These are phyloP conservation scores for Urostyla sp. DNA, from an alignment of 73 alveolate genomes.

Conservation along the genomic window DNA sequence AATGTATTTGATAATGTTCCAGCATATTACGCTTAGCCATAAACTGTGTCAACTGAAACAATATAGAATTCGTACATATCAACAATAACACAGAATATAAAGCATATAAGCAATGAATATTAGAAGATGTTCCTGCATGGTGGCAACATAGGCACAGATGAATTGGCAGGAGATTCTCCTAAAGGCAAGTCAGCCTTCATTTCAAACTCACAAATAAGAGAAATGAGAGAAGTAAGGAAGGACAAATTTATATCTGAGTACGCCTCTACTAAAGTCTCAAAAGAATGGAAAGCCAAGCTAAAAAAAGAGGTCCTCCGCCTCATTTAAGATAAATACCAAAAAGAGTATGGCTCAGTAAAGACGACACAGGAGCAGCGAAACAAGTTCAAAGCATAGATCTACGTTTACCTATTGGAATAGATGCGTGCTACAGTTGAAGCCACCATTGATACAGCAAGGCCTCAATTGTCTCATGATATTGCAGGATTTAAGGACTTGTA, in stretches of 20 bases:
- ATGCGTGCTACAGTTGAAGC: slow-evolving; percentile 44
- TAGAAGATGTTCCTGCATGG: slow-evolving; percentile 40
- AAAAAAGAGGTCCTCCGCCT: slow-evolving; percentile 91
- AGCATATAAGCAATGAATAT: slow-evolving; percentile 53
- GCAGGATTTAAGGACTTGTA: background rate
- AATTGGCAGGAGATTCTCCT: background rate
- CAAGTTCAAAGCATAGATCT: slow-evolving; percentile 90
- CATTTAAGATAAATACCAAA: slow-evolving; percentile 91
- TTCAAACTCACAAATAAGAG: slow-evolving; percentile 59
- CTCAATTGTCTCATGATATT: slow-evolving; percentile 44
- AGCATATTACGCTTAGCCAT: no score
- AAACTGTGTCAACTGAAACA: no score
- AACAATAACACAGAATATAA: no score
- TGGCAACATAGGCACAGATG: slow-evolving; percentile 4
- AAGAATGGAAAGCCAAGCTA: slow-evolving; percentile 91
- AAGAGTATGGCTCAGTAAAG: slow-evolving; percentile 79
- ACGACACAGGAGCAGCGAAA: slow-evolving; percentile 86
- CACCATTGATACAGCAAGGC: slow-evolving; percentile 19
- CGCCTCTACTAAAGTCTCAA: slow-evolving; percentile 88
- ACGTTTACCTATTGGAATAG: slow-evolving; percentile 92
- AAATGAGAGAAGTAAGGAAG: slow-evolving; percentile 84
- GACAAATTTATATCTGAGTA: slow-evolving; percentile 90
- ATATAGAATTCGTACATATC: slow-evolving; percentile 45
- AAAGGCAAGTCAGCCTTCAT: background rate
- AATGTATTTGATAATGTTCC: background rate